Evolutionary conservation across 306 rosid species (phyloP).

Genomic region (Alnus rubra): DNA sequence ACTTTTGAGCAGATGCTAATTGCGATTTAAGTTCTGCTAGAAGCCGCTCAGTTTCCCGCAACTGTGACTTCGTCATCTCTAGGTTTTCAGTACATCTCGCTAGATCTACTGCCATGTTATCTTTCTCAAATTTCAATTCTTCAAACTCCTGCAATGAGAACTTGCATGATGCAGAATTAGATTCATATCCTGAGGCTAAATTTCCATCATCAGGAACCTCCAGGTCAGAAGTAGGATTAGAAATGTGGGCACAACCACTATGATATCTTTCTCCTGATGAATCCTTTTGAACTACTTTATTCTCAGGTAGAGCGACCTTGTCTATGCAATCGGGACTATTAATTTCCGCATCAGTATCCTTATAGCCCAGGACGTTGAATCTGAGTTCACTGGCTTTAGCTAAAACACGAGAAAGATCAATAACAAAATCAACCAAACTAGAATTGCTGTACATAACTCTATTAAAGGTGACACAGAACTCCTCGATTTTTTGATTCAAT

Average conservation of each 20-base stretch:
- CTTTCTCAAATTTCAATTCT: slow-evolving; percentile 70
- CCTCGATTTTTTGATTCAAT: slow-evolving; percentile 67
- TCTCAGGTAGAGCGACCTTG: slow-evolving; percentile 90
- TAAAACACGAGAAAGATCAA: slow-evolving; percentile 75
- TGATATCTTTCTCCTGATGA: slow-evolving; percentile 60
- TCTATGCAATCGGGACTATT: slow-evolving; percentile 93
- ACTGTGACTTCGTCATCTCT: slow-evolving; percentile 66
- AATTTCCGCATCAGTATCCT: slow-evolving; percentile 60
- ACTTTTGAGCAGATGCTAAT: slow-evolving; percentile 68
- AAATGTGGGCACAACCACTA: slow-evolving; percentile 53
- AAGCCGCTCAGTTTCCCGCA: slow-evolving; percentile 85
- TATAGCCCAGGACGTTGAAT: slow-evolving; percentile 69
- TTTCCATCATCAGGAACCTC: slow-evolving; percentile 90
- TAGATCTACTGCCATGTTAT: slow-evolving; percentile 55
- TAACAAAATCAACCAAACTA: slow-evolving; percentile 67
- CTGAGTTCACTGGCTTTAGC: slow-evolving; percentile 74
- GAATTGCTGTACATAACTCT: slow-evolving; percentile 49
- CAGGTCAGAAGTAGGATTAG: slow-evolving; percentile 60
- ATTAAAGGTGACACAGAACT: slow-evolving; percentile 62
- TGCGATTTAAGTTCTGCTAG: slow-evolving; percentile 79
- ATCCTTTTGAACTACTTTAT: slow-evolving; percentile 60
- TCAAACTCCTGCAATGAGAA: slow-evolving; percentile 62
- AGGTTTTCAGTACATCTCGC: slow-evolving; percentile 66
- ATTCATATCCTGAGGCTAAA: slow-evolving; percentile 50
- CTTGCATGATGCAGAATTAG: slow-evolving; percentile 44